Evolutionary conservation across 192 early-diverging fungal genomes (phyloP).

Genomic region (Mortierella alpina): DNA sequence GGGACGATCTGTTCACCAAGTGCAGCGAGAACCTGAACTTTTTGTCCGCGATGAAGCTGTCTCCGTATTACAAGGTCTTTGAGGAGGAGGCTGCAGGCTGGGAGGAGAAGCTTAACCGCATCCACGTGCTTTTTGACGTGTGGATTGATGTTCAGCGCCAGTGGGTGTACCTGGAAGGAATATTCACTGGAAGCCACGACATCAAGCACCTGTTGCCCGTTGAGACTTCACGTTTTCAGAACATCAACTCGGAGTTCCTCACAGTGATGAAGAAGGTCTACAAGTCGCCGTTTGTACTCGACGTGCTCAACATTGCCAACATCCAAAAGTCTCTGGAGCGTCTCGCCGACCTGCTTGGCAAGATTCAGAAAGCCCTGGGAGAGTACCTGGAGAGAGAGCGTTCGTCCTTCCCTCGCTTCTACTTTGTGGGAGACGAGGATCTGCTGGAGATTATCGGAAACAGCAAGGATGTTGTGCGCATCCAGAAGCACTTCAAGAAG

Average conservation of each 20-base stretch:
- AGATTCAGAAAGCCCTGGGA: conserved; percentile 98
- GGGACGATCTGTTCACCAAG: conserved; percentile 99
- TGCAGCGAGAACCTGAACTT: conserved; percentile 95
- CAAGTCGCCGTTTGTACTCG: conserved; percentile 96
- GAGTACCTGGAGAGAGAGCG: conserved; percentile 99
- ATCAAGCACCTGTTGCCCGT: conserved; percentile 97
- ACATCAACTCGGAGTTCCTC: conserved; percentile 99
- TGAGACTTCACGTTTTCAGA: conserved; percentile 95
- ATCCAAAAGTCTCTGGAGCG: conserved; percentile 97
- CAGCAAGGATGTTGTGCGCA: conserved; percentile 92
- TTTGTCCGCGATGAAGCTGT: conserved; percentile 95
- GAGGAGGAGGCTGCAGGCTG: conserved; percentile 95
- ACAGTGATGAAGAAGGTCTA: conserved; percentile 98
- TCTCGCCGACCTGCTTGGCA: conserved; percentile 89
- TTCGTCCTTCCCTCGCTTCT: conserved; percentile 97
- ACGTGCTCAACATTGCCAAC: conserved; percentile 91
- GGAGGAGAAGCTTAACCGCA: conserved; percentile 97
- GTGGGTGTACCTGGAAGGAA: conserved; percentile 99
- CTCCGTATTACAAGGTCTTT: conserved; percentile 98
- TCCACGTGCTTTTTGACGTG: conserved; percentile 97
- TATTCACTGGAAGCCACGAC: conserved; percentile 95
- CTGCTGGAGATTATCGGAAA: conserved; percentile 99
- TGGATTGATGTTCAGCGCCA: conserved; percentile 99
- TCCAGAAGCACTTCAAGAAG: conserved; percentile 99
- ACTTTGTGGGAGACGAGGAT: conserved; percentile 99